Base-by-base conservation (phyloP, 441 rosid species). In the Pelargonium citronellum region DNA sequence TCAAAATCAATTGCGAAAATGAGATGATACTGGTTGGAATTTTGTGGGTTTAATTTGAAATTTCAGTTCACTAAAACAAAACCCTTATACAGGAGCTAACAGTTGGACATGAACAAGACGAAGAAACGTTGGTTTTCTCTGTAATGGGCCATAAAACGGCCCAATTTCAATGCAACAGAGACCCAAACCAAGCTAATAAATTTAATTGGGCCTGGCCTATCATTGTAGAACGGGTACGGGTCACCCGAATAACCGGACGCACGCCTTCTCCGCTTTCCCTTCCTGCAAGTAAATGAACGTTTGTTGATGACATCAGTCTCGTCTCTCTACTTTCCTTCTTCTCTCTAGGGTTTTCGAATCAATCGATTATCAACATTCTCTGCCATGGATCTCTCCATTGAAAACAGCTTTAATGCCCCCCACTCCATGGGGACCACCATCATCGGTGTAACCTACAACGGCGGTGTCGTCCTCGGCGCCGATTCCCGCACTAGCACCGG, bases 401-500 rank as follows among this genome's bases (percentile, higher is more conserved):
- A 57, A 24, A 62, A 62, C 8, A 27, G 41, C 66, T 27, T 62
- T 27, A 62, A 62, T 62, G 66, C 66, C 20, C 66, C 66, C 20
- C 66, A 62, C 39, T 62, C 66, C 39, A 62, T 62, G 66, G 66
- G 66, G 41, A 62, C 66, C 41, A 62, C 66, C 66, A 62, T 62
- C 41, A 62, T 62, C 66, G 66, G 66, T 34, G 66, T 62, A 5
- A 62, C 66, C 39, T 62, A 62, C 66, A 22, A 62, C 66, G 66
- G 66, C 8, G 66, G 66, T 11, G 66, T 62, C 39, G 66, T 62
- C 41, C 66, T 62, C 66, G 66, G 66, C 41, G 66, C 66, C 39
- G 66, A 62, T 62, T 95, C 99, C 19, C 91, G 99, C 39, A 95
- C 96, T 72, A 95, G 99, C 84, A 90, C 99, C 10, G 99, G 99